Evolutionary conservation across 192 early-diverging fungal species (phyloP), one percentile per base, ranked within the genome.

Genomic region (Martensiomyces pterosporus): DNA sequence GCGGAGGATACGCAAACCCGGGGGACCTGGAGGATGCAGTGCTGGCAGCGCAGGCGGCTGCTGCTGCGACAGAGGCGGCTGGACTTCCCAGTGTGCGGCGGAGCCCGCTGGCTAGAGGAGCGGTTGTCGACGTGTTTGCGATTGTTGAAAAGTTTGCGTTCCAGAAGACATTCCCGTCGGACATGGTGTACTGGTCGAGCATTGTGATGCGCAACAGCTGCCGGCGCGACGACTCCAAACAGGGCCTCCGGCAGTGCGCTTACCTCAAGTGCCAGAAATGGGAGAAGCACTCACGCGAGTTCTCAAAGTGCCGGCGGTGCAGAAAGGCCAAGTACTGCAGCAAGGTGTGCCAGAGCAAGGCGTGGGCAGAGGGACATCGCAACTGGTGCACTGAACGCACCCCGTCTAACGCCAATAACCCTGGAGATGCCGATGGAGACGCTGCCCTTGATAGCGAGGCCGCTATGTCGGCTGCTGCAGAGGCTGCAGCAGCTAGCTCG

Each of bases 301-400:
- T 91, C 75, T 80, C 84, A 27, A 92, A 90, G 73, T 94, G 92
- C 63, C 86, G 85, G 22, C 64, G 87, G 40, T 94, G 92, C 65
- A 79, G 89, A 47, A 86, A 87, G 45, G 89, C 88, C 42, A 89
- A 87, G 38, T 94, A 94, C 60, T 94, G 92, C 60, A 83, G 84
- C 49, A 86, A 86, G 53, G 52, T 65, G 23, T 90, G 88, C 39
- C 85, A 87, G 51, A 81, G 79, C 44, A 80, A 77, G 38, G 84
- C 88, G 4, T 90, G 88, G 88, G 80, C 76, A 17, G 83, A 85
- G 41, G 85, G 88, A 5, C 88, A 90, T 56, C 74, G 85, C 33
- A 80, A 82, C 80, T 90, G 88, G 88, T 90, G 88, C 56, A 77
- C 80, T 5, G 85, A 87, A 44, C 55, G 58, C 49, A 69, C 52